Conservation (phyloP, 768 basidiomycete genomes). For the Mycena sanguinolenta region DNA sequence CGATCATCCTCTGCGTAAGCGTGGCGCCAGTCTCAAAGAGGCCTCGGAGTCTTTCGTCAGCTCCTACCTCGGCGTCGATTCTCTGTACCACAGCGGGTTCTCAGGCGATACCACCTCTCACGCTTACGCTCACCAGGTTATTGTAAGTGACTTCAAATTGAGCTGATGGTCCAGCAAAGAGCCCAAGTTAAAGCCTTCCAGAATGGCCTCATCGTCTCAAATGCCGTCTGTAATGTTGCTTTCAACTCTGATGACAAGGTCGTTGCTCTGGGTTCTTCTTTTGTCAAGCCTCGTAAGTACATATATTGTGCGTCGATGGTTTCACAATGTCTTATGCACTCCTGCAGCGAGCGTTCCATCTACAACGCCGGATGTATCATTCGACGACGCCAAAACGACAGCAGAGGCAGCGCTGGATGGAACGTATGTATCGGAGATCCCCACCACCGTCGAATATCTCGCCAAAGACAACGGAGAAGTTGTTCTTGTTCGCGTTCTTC, state of each 20-base stretch:
- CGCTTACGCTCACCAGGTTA: conserved; percentile 49
- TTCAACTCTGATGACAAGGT: conserved; percentile 38
- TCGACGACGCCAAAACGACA: conserved; percentile 47
- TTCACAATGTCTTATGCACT: not conserved
- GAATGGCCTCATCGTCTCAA: conserved; percentile 48
- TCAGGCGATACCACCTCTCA: conserved; percentile 37
- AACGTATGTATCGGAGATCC: conserved; percentile 44
- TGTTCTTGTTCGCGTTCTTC: conserved; percentile 47
- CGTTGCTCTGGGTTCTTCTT: conserved; percentile 37
- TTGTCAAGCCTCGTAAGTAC: conserved; percentile 42
- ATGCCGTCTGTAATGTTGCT: conserved; percentile 44
- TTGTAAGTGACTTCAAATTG: conserved; percentile 42
- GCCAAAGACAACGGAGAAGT: conserved; percentile 46
- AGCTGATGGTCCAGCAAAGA: not conserved
- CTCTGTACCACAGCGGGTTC: conserved; percentile 42
- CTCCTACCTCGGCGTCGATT: conserved; percentile 42
- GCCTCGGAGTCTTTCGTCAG: conserved; percentile 47
- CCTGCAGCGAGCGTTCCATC: conserved; percentile 30
- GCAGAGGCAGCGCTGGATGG: conserved; percentile 48
- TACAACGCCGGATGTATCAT: conserved; percentile 44
- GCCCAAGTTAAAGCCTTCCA: conserved; percentile 1
- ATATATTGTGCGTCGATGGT: not conserved
- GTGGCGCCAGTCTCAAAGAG: conserved; percentile 43
- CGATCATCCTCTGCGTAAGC: conserved; percentile 40
- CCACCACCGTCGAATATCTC: conserved; percentile 49